phyloP scores from a whole-genome alignment of 177 flowering plant genomes.

The Vitis hybrid region DNA sequence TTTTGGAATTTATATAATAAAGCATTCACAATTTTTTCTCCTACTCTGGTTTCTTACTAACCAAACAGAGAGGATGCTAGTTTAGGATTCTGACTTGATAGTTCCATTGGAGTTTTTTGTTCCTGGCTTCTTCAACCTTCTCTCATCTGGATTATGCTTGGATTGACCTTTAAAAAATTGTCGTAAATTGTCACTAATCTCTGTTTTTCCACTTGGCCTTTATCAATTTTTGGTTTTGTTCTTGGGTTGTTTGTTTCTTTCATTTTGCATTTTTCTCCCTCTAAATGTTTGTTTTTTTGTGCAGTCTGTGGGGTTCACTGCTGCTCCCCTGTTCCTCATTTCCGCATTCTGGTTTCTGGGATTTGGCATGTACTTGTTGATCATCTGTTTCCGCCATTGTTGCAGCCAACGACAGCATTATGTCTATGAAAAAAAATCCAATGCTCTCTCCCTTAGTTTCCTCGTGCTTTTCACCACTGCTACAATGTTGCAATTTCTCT shows the following conservation, averaged over 20 bases:
- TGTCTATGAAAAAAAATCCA: slow-evolving; percentile 42
- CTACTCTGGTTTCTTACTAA: too few species aligned
- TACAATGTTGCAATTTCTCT: slow-evolving; percentile 33
- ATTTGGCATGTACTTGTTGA: slow-evolving; percentile 31
- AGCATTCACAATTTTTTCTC: too few species aligned
- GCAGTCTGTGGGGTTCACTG: slow-evolving; percentile 57
- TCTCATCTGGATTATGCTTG: not conserved
- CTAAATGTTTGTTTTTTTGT: slow-evolving; percentile 3
- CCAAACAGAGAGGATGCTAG: too few species aligned
- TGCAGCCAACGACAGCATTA: slow-evolving; percentile 20
- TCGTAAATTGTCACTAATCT: too few species aligned
- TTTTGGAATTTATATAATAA: too few species aligned
- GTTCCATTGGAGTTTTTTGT: not conserved
- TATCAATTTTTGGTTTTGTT: not conserved
- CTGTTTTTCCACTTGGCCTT: too few species aligned
- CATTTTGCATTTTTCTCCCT: not conserved
- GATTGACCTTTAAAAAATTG: too few species aligned
- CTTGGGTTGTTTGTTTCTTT: not conserved
- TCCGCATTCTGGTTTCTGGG: slow-evolving; percentile 44
- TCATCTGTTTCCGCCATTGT: slow-evolving; percentile 27
- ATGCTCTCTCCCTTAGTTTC: slow-evolving; percentile 34
- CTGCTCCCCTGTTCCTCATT: slow-evolving; percentile 39
- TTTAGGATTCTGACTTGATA: too few species aligned
- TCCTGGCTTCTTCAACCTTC: too few species aligned
- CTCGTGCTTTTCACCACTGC: slow-evolving; percentile 42